phyloP scores from a whole-genome alignment of 1,139 yeast genomes.

The Candida frijolesensis region DNA sequence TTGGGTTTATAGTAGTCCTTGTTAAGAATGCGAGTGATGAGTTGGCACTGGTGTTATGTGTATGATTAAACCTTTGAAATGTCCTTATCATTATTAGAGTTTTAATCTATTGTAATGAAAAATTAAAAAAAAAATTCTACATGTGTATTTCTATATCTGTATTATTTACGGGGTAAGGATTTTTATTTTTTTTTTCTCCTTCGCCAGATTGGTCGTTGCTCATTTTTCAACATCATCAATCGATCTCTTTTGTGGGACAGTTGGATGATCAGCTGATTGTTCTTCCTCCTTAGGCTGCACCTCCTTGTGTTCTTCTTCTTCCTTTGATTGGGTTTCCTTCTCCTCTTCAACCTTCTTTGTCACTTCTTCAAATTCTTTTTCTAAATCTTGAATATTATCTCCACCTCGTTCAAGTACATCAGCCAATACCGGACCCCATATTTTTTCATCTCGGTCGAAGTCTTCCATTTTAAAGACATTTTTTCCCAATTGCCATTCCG shows the following conservation, averaged over 20 bases:
- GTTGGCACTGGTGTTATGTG: neutral
- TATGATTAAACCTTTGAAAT: constrained; percentile 7
- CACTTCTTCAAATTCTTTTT: constrained; percentile 23
- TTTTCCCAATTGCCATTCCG: constrained; percentile 75
- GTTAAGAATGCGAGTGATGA: constrained; percentile 9
- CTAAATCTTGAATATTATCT: constrained; percentile 26
- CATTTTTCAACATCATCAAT: constrained; percentile 28
- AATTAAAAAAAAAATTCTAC: neutral
- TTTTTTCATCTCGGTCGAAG: constrained; percentile 57
- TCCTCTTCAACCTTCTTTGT: constrained; percentile 8
- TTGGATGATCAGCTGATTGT: constrained; percentile 2
- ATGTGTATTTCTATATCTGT: too few species aligned
- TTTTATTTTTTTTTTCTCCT: constrained; percentile 8
- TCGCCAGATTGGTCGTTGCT: neutral
- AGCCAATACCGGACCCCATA: constrained; percentile 70
- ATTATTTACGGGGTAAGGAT: neutral
- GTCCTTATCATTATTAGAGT: constrained; percentile 6
- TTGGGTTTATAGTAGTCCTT: constrained; percentile 26
- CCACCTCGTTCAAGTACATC: constrained; percentile 46
- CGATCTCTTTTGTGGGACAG: constrained; percentile 24
- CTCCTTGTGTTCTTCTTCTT: neutral
- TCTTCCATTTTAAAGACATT: constrained; percentile 72
- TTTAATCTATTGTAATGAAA: neutral
- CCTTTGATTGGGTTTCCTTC: neutral
- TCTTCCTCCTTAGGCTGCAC: neutral